Evolutionary conservation across 2,329 filamentous ascomycete genomes (phyloP).

Genomic region (Cytospora chrysosperma): DNA sequence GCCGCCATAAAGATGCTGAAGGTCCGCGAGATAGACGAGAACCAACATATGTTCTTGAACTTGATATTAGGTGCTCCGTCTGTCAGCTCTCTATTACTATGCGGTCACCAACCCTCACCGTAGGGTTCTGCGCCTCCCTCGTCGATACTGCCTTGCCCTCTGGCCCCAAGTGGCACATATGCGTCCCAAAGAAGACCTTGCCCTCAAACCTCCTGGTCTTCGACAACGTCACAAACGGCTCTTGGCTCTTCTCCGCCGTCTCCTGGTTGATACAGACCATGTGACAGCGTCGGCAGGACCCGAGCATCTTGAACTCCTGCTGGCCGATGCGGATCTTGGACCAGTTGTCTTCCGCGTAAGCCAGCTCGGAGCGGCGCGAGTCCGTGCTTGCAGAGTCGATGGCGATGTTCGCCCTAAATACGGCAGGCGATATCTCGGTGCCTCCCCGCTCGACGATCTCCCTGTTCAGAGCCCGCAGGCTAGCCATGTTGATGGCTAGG

Average conservation of each 20-base stretch:
- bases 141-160: constrained; percentile 16
- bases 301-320: constrained; percentile 69
- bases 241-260: constrained; percentile 73
- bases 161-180: constrained; percentile 56
- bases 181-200: constrained; percentile 86
- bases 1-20: not conserved
- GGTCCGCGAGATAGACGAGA: not conserved
- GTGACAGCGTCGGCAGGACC: constrained; percentile 84
- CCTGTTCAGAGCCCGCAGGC: constrained; percentile 74
- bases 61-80: not conserved
- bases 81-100: constrained; percentile 31
- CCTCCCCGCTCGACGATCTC: constrained; percentile 63
- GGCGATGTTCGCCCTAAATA: constrained; percentile 88
- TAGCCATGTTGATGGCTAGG: constrained; percentile 76
- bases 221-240: constrained; percentile 84
- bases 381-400: constrained; percentile 48
- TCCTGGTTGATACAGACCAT: constrained; percentile 95
- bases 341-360: constrained; percentile 85
- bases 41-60: not conserved
- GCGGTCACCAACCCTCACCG: constrained; percentile 51
- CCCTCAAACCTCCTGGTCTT: constrained; percentile 83
- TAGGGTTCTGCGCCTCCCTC: constrained; percentile 39
- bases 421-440: constrained; percentile 65
- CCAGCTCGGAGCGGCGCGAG: constrained; percentile 39
- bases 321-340: constrained; percentile 62